A percentile compares a stretch with the other conserved stretches of the same genome.
Evolutionary conservation across 768 basidiomycete genomes (phyloP).

Genomic region (Collybiopsis confluens): DNA sequence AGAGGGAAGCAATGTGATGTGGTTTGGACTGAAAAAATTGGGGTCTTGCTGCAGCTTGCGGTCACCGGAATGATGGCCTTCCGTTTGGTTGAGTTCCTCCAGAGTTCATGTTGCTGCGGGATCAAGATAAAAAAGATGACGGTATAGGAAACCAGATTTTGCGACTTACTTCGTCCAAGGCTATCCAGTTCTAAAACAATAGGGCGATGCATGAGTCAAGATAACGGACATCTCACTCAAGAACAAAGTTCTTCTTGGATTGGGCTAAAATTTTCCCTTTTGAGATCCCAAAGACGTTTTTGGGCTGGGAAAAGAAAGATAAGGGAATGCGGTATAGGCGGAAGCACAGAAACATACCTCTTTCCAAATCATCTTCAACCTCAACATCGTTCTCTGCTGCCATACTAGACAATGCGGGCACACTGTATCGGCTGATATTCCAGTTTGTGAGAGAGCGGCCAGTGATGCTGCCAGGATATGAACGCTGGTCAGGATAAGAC

Average conservation of each 20-base stretch:
- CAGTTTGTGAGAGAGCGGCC: constrained; percentile 80
- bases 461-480: constrained; percentile 62
- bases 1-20: constrained; percentile 92
- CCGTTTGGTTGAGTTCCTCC: constrained; percentile 93
- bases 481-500: constrained; percentile 60
- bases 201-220: constrained; percentile 96
- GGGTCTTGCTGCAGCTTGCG: constrained; percentile 93
- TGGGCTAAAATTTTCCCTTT: constrained; percentile 97
- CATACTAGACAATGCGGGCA: constrained; percentile 94
- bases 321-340: constrained; percentile 2
- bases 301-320: constrained; percentile 49
- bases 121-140: constrained; percentile 11
- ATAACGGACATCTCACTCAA: constrained; percentile 97
- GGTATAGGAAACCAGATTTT: background rate
- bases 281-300: constrained; percentile 93
- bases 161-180: constrained; percentile 77
- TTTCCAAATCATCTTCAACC: constrained; percentile 92
- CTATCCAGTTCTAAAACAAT: constrained; percentile 98
- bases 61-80: constrained; percentile 92
- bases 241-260: constrained; percentile 99
- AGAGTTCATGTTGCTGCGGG: constrained; percentile 89
- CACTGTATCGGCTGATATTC: constrained; percentile 94
- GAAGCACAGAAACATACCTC: constrained; percentile 47
- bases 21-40: constrained; percentile 97
- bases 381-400: constrained; percentile 98